Evolutionary conservation across 371 early-diverging fungal species (phyloP).

Genomic region (Lichtheimia corymbifera): DNA sequence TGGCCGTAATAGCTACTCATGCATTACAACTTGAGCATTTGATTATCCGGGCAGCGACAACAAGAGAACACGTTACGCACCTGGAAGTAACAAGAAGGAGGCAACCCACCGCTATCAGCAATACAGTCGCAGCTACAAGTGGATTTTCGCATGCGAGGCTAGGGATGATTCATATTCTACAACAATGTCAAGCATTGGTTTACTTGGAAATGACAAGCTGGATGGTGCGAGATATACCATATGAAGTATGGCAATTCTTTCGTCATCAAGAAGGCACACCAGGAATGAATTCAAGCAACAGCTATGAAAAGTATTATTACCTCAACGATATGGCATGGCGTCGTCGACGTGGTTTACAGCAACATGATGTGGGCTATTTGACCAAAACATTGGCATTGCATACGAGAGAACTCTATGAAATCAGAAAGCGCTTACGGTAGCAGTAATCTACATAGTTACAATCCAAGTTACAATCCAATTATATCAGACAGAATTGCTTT

Average conservation of each 20-base stretch:
- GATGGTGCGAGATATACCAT: conserved; percentile 40
- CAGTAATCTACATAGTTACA: too few relatives aligned
- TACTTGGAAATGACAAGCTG: conserved; percentile 40
- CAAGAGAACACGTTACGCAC: not conserved
- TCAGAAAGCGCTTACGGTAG: conserved; percentile 12
- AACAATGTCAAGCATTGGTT: conserved; percentile 22
- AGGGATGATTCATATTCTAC: conserved; percentile 24
- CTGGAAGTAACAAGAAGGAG: not conserved
- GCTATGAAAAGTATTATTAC: conserved; percentile 9
- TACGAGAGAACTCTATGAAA: conserved; percentile 20
- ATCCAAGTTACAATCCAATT: too few relatives aligned
- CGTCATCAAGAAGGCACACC: not conserved
- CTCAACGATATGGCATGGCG: conserved; percentile 11
- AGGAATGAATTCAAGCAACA: not conserved
- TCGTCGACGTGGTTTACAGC: not conserved
- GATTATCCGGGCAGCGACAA: conserved; percentile 10
- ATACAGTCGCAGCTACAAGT: not conserved
- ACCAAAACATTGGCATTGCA: conserved; percentile 22
- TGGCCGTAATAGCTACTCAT: conserved; percentile 30
- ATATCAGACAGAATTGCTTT: too few relatives aligned
- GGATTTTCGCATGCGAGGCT: not conserved
- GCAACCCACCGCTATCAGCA: not conserved
- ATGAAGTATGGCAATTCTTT: conserved; percentile 25
- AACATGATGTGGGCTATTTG: conserved; percentile 14
- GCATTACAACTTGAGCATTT: conserved; percentile 27